Percentiles rank a stretch among this genome's conserved stretches.
phyloP scores from a whole-genome alignment of 2,329 filamentous ascomycete species.

The Elsinoe fawcettii region DNA sequence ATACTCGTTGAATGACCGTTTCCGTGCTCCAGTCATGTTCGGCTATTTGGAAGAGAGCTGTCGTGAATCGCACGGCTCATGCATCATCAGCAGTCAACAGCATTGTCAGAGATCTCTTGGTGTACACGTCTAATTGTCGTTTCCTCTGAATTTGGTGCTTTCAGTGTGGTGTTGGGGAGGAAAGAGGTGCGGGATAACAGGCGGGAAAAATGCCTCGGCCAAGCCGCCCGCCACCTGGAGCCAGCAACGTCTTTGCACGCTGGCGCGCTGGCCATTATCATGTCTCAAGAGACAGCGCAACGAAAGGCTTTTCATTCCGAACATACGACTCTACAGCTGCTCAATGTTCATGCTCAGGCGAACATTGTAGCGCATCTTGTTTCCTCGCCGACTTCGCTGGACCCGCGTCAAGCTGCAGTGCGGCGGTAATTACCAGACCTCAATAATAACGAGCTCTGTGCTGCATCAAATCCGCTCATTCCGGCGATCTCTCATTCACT shows the following conservation, averaged over 20 bases:
- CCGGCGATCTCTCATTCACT: too few species aligned
- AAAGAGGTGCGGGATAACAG: neutral
- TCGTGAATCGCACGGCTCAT: neutral
- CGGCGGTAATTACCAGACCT: too few species aligned
- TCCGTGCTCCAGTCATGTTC: slow-evolving; percentile 6
- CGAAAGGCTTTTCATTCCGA: too few species aligned
- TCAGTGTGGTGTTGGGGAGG: neutral
- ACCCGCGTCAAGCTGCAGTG: too few species aligned
- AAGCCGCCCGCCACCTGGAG: neutral
- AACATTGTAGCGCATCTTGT: too few species aligned
- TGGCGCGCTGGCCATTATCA: neutral
- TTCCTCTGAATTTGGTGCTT: too few species aligned
- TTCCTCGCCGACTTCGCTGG: too few species aligned
- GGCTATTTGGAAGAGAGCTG: neutral
- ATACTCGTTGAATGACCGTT: slow-evolving; percentile 13
- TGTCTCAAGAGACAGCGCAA: too few species aligned
- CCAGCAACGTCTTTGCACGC: neutral
- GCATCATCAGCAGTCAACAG: neutral
- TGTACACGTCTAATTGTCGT: neutral
- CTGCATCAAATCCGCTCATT: too few species aligned
- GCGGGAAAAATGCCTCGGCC: neutral
- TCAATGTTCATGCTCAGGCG: too few species aligned
- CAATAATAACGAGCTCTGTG: too few species aligned
- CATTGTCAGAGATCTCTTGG: neutral
- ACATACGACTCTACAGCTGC: too few species aligned